Evolutionary conservation across 345 rosid genomes (phyloP).

Genomic region (Bruguiera parviflora): DNA sequence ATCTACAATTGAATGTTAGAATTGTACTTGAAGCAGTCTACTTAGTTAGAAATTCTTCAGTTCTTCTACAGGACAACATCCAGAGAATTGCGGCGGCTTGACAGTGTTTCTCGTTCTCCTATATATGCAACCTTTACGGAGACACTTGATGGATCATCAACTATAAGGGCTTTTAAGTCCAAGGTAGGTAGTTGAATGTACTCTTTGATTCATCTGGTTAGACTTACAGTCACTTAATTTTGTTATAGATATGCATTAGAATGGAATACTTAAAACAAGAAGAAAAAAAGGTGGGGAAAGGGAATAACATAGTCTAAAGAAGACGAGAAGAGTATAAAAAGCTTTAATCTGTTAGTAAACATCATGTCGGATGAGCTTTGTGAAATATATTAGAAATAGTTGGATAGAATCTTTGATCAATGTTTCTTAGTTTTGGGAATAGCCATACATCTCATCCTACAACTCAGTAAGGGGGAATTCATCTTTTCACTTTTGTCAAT

Average conservation of each 20-base stretch:
- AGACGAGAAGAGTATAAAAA: background rate
- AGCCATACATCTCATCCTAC: too few species aligned
- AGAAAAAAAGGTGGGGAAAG: background rate
- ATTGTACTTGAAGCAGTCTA: background rate
- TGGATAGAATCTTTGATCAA: too few species aligned
- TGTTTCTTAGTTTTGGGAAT: background rate
- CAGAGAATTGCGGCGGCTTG: constrained; percentile 86
- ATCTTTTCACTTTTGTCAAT: too few species aligned
- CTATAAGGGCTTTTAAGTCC: constrained; percentile 80
- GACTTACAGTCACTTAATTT: background rate
- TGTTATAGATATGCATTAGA: background rate
- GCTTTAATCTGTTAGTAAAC: background rate
- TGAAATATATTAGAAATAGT: too few species aligned
- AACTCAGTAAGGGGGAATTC: too few species aligned
- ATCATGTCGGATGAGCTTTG: background rate
- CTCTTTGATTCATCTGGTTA: background rate
- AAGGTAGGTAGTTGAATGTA: constrained; percentile 46
- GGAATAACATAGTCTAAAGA: background rate
- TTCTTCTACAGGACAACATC: constrained; percentile 94
- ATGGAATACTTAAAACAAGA: background rate
- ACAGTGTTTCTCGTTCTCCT: constrained; percentile 91
- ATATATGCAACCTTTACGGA: constrained; percentile 85
- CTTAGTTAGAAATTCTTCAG: constrained; percentile 46
- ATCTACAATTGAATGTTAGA: background rate
- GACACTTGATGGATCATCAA: constrained; percentile 87